Evolutionary conservation across 257 asterid genomes (phyloP).

Genomic region (Echium plantagineum): DNA sequence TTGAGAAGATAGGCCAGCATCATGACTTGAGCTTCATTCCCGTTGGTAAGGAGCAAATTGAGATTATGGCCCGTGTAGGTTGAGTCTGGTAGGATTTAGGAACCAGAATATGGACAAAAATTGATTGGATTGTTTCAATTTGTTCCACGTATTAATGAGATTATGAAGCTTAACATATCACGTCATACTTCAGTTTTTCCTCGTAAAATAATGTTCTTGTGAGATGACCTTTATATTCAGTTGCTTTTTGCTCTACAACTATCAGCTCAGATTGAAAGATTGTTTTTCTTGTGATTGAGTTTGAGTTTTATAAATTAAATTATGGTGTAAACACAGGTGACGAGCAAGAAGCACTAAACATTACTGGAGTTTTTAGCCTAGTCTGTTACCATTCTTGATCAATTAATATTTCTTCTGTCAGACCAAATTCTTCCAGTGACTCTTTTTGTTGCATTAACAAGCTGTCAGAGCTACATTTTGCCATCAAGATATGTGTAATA

Average conservation of each 20-base stretch:
- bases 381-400: slow-evolving; percentile 57
- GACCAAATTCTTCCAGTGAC: no score
- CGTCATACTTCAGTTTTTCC: background rate
- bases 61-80: background rate
- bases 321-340: no score
- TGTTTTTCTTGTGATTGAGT: background rate
- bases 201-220: background rate
- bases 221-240: background rate
- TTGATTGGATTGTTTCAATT: background rate
- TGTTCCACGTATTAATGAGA: background rate
- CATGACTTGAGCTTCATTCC: background rate
- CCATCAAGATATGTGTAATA: no score
- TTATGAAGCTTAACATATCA: background rate
- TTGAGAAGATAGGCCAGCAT: background rate
- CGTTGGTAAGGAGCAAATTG: background rate
- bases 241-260: background rate
- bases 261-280: background rate
- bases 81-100: background rate
- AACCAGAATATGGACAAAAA: no score
- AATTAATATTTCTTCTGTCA: slow-evolving; percentile 43
- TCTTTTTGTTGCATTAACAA: no score
- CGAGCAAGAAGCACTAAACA: no score
- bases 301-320: background rate
- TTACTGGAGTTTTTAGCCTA: background rate
- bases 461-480: no score